These are phyloP conservation scores for Clarireedia hainanense DNA, from an alignment of 2,329 filamentous ascomycete species.

Conservation along the genomic window DNA sequence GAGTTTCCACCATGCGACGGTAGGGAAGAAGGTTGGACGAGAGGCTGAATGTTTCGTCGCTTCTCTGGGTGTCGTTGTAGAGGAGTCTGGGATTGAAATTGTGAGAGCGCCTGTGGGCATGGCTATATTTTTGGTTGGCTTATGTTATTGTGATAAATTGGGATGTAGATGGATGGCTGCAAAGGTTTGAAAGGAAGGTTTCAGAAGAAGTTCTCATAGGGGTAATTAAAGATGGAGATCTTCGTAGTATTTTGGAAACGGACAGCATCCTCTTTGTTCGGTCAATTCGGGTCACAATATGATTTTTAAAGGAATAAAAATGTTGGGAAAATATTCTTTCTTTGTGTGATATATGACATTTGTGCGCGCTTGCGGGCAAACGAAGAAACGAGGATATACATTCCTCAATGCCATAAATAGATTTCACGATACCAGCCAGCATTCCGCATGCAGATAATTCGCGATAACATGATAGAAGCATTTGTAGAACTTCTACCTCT, in stretches of 20 bases:
- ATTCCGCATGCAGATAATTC: no score
- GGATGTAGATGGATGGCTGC: not conserved
- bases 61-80: not conserved
- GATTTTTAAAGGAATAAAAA: not conserved
- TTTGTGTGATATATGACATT: not conserved
- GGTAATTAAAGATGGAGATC: not conserved
- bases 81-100: not conserved
- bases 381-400: no score
- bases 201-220: not conserved
- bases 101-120: conserved; percentile 7
- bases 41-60: conserved; percentile 1
- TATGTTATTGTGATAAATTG: not conserved
- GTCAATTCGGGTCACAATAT: not conserved
- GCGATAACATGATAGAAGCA: no score
- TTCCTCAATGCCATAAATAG: no score
- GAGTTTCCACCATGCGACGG: conserved; percentile 5
- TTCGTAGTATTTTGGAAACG: not conserved
- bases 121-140: not conserved
- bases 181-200: not conserved
- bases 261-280: not conserved
- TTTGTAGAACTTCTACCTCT: no score
- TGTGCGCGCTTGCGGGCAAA: no score
- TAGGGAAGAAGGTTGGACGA: conserved; percentile 6
- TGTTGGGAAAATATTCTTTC: not conserved
- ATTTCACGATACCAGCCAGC: no score